A percentile compares a stretch with the other conserved stretches of the same genome.
Conservation (phyloP, 768 basidiomycete genomes). For the Xerocomus potaroensis region DNA sequence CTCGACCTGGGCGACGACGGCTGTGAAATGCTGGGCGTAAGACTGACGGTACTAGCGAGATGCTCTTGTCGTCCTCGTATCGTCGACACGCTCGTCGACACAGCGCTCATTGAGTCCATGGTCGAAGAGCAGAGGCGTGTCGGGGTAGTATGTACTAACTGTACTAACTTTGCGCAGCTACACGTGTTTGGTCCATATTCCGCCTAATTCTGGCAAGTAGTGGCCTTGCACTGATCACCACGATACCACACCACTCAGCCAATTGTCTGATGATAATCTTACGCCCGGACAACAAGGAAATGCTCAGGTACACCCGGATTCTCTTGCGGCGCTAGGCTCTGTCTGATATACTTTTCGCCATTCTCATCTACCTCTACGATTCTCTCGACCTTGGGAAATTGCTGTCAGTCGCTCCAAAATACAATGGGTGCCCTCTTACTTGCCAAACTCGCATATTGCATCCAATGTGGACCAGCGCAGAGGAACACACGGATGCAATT, state of each 20-base stretch:
- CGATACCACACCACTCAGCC: too few relatives aligned
- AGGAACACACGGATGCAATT: constrained; percentile 47
- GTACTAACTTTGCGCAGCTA: constrained; percentile 14
- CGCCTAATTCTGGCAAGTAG: background rate
- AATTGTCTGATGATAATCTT: too few relatives aligned
- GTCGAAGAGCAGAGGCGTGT: too few relatives aligned
- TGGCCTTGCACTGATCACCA: too few relatives aligned
- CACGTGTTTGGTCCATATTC: constrained; percentile 32
- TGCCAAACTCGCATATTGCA: constrained; percentile 69
- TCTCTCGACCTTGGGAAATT: constrained; percentile 42
- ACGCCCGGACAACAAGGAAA: constrained; percentile 57
- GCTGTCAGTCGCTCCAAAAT: background rate
- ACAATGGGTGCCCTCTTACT: constrained; percentile 35
- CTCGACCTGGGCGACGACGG: constrained; percentile 49
- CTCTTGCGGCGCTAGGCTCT: constrained; percentile 50
- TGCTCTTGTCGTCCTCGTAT: constrained; percentile 32
- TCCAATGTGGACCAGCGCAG: constrained; percentile 58
- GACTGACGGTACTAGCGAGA: background rate
- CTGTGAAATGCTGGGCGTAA: constrained; percentile 29
- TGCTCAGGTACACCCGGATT: constrained; percentile 66
- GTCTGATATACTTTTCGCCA: constrained; percentile 36
- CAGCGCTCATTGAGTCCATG: constrained; percentile 23
- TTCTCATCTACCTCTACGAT: constrained; percentile 33
- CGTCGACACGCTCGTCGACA: constrained; percentile 37
- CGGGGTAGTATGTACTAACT: constrained; percentile 7